Evolutionary conservation across 2,329 filamentous ascomycete genomes (phyloP).

Genomic region (Pseudopithomyces maydicus): DNA sequence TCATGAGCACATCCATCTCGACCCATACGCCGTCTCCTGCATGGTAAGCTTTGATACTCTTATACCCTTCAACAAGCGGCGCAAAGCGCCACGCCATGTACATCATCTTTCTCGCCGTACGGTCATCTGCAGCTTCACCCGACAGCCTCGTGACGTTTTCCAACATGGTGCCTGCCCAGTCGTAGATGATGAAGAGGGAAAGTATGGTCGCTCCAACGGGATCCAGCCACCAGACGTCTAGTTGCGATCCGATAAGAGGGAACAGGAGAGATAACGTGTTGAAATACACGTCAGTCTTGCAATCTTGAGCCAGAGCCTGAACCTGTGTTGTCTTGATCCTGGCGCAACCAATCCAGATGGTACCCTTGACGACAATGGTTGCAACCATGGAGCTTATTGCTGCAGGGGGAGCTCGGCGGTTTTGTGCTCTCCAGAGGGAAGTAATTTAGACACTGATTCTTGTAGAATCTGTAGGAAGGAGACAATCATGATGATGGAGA

Average conservation of each 20-base stretch:
- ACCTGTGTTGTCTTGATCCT: slow-evolving; percentile 68
- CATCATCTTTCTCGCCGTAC: slow-evolving; percentile 61
- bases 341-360: slow-evolving; percentile 64
- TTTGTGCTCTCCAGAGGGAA: slow-evolving; percentile 55
- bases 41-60: slow-evolving; percentile 63
- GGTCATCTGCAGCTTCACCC: slow-evolving; percentile 60
- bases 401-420: slow-evolving; percentile 58
- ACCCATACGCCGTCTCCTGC: slow-evolving; percentile 67
- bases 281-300: slow-evolving; percentile 68
- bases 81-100: slow-evolving; percentile 64
- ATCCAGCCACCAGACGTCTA: slow-evolving; percentile 71
- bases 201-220: slow-evolving; percentile 65
- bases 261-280: slow-evolving; percentile 68
- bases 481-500: slow-evolving; percentile 66
- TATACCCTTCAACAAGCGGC: slow-evolving; percentile 59
- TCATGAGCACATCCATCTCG: slow-evolving; percentile 65
- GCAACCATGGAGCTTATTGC: slow-evolving; percentile 63
- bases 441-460: slow-evolving; percentile 63
- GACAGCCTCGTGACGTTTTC: slow-evolving; percentile 64
- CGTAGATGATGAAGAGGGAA: slow-evolving; percentile 70
- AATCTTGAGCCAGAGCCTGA: slow-evolving; percentile 67
- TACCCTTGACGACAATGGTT: slow-evolving; percentile 64
- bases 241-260: slow-evolving; percentile 63
- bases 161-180: slow-evolving; percentile 68
- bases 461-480: slow-evolving; percentile 66